phyloP scores from a whole-genome alignment of 805 yeast genomes.

The Yamadazyma sp. region DNA sequence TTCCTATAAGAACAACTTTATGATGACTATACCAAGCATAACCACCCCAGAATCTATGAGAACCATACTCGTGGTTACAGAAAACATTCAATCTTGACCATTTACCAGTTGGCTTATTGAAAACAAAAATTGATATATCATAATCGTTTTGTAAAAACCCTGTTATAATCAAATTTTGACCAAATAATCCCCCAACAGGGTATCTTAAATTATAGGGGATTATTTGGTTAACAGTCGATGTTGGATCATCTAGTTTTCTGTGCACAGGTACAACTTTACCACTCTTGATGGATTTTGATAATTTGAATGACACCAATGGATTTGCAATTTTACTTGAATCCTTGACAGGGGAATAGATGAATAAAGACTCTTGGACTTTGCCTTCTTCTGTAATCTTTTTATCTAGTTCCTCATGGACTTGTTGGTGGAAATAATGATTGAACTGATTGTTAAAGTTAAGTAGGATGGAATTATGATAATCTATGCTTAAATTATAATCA shows the following conservation, averaged over 20 bases:
- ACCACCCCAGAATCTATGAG: conserved; percentile 64
- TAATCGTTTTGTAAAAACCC: conserved; percentile 53
- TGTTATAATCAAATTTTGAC: conserved; percentile 58
- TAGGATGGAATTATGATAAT: conserved; percentile 32
- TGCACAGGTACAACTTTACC: conserved; percentile 33
- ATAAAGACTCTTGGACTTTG: conserved; percentile 17
- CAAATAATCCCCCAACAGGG: conserved; percentile 64
- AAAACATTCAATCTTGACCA: conserved; percentile 64
- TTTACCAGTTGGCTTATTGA: conserved; percentile 51
- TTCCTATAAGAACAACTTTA: conserved; percentile 61
- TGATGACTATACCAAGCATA: conserved; percentile 80
- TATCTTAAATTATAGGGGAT: conserved; percentile 48
- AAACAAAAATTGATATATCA: conserved; percentile 48
- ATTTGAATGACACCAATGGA: conserved; percentile 33
- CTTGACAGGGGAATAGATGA: conserved; percentile 32
- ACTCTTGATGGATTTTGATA: conserved; percentile 29
- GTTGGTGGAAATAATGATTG: conserved; percentile 14
- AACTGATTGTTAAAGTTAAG: conserved; percentile 28
- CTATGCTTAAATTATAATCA: conserved; percentile 21
- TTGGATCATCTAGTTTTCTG: conserved; percentile 15
- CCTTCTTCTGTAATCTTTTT: neutral
- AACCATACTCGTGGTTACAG: conserved; percentile 48
- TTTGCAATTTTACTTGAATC: conserved; percentile 15
- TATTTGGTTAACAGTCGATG: conserved; percentile 14
- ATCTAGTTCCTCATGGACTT: neutral